phyloP scores from a whole-genome alignment of 2,329 filamentous ascomycete species.

The Harringtonia lauricola region DNA sequence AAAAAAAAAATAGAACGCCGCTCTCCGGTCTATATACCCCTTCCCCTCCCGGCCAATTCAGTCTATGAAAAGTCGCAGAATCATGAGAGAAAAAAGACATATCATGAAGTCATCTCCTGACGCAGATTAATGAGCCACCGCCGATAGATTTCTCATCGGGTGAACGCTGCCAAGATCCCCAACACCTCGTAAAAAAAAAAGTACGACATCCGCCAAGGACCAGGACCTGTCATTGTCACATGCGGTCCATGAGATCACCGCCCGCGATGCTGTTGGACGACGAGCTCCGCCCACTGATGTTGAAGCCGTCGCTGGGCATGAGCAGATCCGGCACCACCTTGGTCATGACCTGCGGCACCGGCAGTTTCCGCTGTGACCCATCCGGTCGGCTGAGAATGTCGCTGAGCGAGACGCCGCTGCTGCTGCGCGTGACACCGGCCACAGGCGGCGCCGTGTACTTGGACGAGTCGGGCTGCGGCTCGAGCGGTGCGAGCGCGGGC shows the following conservation, averaged over 20 bases:
- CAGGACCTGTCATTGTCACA: conserved; percentile 2
- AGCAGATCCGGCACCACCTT: conserved; percentile 82
- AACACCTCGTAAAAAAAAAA: neutral
- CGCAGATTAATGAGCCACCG: too few species aligned
- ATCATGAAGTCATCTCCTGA: too few species aligned
- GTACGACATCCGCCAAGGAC: neutral
- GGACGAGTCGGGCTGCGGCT: conserved; percentile 38
- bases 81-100: too few species aligned
- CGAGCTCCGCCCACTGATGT: conserved; percentile 66
- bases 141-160: neutral
- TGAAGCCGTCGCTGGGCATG: conserved; percentile 52
- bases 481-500: conserved; percentile 47
- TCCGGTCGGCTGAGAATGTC: conserved; percentile 90
- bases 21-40: too few species aligned
- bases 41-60: neutral
- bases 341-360: conserved; percentile 71
- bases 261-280: conserved; percentile 68
- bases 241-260: conserved; percentile 40
- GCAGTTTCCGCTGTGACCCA: conserved; percentile 79
- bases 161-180: neutral
- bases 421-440: conserved; percentile 43
- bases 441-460: conserved; percentile 33
- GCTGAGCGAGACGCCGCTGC: conserved; percentile 67
- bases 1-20: too few species aligned
- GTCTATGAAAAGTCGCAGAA: neutral